Percentiles rank a stretch among this genome's conserved stretches.
These are phyloP conservation scores for Ceratobasidium sp. DNA, from an alignment of 1,284 basidiomycete species.

Conservation along the genomic window DNA sequence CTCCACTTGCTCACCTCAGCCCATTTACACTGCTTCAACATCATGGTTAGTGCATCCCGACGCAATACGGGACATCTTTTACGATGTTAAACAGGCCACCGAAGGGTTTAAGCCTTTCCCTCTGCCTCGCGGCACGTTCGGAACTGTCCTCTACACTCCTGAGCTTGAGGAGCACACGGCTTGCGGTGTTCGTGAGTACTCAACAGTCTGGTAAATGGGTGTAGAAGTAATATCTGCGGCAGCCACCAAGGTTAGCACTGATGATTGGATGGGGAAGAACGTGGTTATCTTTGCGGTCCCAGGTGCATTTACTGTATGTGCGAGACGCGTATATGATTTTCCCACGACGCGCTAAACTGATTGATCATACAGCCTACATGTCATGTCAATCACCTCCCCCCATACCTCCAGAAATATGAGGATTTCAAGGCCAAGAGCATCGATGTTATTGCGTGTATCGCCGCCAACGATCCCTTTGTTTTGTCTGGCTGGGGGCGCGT, in stretches of 20 bases:
- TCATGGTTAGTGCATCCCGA: no score
- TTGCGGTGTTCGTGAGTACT: conserved; percentile 46
- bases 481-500: conserved; percentile 78
- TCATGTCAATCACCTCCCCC: conserved; percentile 74
- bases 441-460: conserved; percentile 71
- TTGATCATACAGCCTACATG: conserved; percentile 64
- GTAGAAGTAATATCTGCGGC: neutral
- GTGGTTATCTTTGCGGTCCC: conserved; percentile 80
- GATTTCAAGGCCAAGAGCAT: conserved; percentile 77
- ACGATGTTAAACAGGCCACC: no score
- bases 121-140: conserved; percentile 68
- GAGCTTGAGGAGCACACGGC: conserved; percentile 63
- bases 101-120: no score
- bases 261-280: conserved; percentile 83
- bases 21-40: no score
- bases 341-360: conserved; percentile 41
- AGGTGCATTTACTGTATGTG: conserved; percentile 76
- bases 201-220: neutral
- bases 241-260: conserved; percentile 57
- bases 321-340: conserved; percentile 1
- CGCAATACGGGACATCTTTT: no score
- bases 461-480: conserved; percentile 79
- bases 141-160: conserved; percentile 66
- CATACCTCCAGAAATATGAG: conserved; percentile 67
- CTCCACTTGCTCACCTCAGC: no score